Conservation (phyloP, 129 eudicot species). For the Centaurea solstitialis region DNA sequence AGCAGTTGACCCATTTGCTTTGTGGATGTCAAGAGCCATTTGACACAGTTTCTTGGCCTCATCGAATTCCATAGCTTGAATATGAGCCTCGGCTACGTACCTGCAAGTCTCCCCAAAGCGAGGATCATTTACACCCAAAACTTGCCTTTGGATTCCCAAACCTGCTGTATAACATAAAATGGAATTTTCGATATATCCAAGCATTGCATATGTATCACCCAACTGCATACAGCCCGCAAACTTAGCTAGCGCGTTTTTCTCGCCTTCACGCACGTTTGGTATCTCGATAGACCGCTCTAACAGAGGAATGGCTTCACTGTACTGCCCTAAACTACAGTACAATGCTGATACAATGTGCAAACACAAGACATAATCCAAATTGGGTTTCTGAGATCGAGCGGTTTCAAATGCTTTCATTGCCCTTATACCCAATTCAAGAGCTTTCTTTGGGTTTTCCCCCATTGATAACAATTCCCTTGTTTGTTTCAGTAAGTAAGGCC, state of each 20-base stretch:
- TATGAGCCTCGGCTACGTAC: conserved; percentile 70
- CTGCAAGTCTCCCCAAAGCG: conserved; percentile 68
- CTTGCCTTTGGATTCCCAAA: conserved; percentile 48
- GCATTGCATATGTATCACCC: conserved; percentile 61
- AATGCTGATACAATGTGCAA: conserved; percentile 59
- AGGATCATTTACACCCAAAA: conserved; percentile 51
- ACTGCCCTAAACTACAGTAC: conserved; percentile 54
- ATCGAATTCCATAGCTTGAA: conserved; percentile 61
- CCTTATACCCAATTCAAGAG: conserved; percentile 62
- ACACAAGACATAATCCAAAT: conserved; percentile 72
- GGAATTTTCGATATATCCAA: conserved; percentile 59
- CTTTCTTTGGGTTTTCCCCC: conserved; percentile 58
- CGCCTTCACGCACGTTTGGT: conserved; percentile 51
- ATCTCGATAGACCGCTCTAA: conserved; percentile 65
- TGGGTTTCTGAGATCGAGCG: conserved; percentile 46
- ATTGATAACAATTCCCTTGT: conserved; percentile 59
- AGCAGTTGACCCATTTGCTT: conserved; percentile 41
- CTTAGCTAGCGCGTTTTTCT: conserved; percentile 50
- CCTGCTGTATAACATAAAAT: conserved; percentile 41
- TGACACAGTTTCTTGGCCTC: conserved; percentile 68
- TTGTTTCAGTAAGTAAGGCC: conserved; percentile 81
- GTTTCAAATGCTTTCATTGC: conserved; percentile 72
- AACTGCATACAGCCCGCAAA: conserved; percentile 66
- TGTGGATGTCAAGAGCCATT: conserved; percentile 61
- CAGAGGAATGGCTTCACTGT: conserved; percentile 55